phyloP scores from a whole-genome alignment of 495 filamentous ascomycete genomes.

The Xylaria bambusicola region DNA sequence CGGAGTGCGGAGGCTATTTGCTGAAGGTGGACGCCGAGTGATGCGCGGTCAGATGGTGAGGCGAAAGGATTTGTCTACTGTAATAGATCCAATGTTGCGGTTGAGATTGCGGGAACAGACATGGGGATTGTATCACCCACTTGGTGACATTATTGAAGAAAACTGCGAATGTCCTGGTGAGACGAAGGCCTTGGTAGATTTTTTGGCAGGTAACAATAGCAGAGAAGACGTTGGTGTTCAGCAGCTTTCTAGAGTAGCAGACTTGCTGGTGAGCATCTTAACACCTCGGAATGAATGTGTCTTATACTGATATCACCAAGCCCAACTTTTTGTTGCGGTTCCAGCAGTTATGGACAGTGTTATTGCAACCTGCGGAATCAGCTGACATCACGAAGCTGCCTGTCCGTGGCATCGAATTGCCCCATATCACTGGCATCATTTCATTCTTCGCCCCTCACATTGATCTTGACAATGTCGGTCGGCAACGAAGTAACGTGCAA shows the following conservation, averaged over 20 bases:
- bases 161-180: background rate
- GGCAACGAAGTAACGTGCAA: too few relatives aligned
- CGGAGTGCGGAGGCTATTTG: constrained; percentile 1
- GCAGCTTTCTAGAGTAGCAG: background rate
- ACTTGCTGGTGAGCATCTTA: background rate
- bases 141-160: background rate
- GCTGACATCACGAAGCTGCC: too few relatives aligned
- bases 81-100: background rate
- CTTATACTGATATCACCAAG: background rate
- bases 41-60: background rate
- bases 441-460: too few relatives aligned
- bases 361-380: constrained; percentile 16
- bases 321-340: constrained; percentile 2
- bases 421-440: too few relatives aligned
- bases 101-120: background rate
- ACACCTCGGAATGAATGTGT: background rate
- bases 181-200: background rate
- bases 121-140: background rate
- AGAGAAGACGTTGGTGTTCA: background rate
- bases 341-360: constrained; percentile 5
- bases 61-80: background rate
- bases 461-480: too few relatives aligned
- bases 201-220: background rate
- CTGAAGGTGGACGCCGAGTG: background rate
- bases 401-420: too few relatives aligned